Evolutionary conservation across 108 stramenopile genomes (phyloP).

Genomic region (Seminavis robusta): DNA sequence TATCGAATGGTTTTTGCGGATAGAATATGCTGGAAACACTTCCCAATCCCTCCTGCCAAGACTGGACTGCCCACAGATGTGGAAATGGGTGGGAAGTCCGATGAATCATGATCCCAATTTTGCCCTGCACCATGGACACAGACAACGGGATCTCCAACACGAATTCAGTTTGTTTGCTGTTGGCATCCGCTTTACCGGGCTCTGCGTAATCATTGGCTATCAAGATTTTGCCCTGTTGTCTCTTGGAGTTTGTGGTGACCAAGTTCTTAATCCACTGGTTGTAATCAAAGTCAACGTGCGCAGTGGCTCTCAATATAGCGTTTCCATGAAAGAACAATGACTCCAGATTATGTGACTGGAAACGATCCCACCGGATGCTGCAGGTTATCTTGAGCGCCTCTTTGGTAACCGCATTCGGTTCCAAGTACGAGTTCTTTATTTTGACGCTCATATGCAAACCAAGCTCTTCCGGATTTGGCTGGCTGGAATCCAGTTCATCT

Average conservation of each 20-base stretch:
- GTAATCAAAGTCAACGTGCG: neutral
- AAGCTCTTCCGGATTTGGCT: too few species aligned
- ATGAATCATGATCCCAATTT: constrained; percentile 23
- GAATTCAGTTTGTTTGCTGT: constrained; percentile 4
- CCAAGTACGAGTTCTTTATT: too few species aligned
- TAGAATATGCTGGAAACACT: constrained; percentile 25
- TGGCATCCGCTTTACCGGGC: neutral
- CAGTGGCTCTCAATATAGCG: neutral
- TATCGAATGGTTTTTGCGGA: constrained; percentile 13
- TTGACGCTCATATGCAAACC: too few species aligned
- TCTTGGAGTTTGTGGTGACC: too few species aligned
- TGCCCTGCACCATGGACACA: constrained; percentile 23
- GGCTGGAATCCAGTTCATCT: too few species aligned
- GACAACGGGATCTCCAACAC: constrained; percentile 31
- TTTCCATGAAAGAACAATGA: neutral
- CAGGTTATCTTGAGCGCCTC: too few species aligned
- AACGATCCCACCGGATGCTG: too few species aligned
- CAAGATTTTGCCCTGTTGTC: too few species aligned
- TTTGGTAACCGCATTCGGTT: too few species aligned
- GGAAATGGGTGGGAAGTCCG: constrained; percentile 28
- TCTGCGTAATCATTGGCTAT: neutral
- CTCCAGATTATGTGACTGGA: too few species aligned
- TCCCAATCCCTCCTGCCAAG: constrained; percentile 15
- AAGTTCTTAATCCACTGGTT: neutral
- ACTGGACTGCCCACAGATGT: constrained; percentile 14